Evolutionary conservation across 495 filamentous ascomycete genomes (phyloP), one percentile per base, ranked within the genome.

Genomic region (Aspergillus incahuasiensis): DNA sequence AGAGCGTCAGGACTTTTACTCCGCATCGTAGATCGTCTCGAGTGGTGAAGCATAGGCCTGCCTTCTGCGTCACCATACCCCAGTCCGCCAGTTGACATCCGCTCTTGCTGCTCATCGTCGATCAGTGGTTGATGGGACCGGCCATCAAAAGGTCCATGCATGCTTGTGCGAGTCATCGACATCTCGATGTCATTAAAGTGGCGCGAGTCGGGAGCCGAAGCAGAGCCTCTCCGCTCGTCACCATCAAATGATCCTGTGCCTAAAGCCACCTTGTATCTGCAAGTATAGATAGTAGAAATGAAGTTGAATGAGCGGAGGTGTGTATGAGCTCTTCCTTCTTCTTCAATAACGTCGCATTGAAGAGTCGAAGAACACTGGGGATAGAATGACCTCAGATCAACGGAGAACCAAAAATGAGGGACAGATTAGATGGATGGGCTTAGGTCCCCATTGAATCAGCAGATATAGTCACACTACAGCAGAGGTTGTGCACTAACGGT

Each of bases 1-100:
- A 83, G 81, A 20, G 73, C 66, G 46, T 79, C 75, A 15, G 87
- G 81, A 57, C 81, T 86, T 56, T 72, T 72, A 62, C 83, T 84
- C 56, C 79, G 80, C 60, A 89, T 81, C 8, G 84, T 82, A 20
- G 83, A 78, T 39, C 78, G 74, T 48, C 80, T 69, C 42, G 75
- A 63, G 56, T 71, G 68, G 57, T 75, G 73, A 64, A 70, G 73
- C 68, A 68, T 76, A 63, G 65, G 70, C 52, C 62, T 70, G 67
- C 52, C 66, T 58, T 74, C 72, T 51, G 66, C 55, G 48, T 74
- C 61, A 57, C 62, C 64, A 59, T 72, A 66, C 43, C 68, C 62
- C 41, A 69, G 61, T 40, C 71, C 73, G 40, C 67, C 68, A 49
- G 68, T 72, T 5, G 73, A 76, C 15, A 70, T 50, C 46, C 82